Evolutionary conservation across 1,139 yeast genomes (phyloP).

Genomic region (Hansenula lynferdii): DNA sequence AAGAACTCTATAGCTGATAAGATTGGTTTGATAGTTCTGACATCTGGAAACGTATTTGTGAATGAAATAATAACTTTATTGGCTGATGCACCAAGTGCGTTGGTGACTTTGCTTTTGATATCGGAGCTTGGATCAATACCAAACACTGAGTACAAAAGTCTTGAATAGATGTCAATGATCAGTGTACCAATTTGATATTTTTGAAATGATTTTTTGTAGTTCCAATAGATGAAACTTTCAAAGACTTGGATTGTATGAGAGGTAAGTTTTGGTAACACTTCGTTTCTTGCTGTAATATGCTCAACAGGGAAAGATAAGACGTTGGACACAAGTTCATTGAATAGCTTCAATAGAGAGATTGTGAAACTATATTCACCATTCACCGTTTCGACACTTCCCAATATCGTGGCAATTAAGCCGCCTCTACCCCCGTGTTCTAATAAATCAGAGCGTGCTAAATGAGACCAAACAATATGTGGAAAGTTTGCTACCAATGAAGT

Average conservation of each 20-base stretch:
- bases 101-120: constrained; percentile 40
- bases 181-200: constrained; percentile 58
- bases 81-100: constrained; percentile 47
- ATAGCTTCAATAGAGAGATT: constrained; percentile 49
- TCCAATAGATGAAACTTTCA: constrained; percentile 73
- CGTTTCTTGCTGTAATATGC: constrained; percentile 42
- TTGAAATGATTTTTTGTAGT: constrained; percentile 51
- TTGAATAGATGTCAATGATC: constrained; percentile 51
- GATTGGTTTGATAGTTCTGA: constrained; percentile 56
- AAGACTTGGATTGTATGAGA: constrained; percentile 59
- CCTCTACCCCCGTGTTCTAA: constrained; percentile 65
- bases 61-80: constrained; percentile 50
- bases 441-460: constrained; percentile 60
- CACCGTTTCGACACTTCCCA: constrained; percentile 73
- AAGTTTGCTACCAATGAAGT: constrained; percentile 41
- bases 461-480: constrained; percentile 77
- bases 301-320: constrained; percentile 40
- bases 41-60: constrained; percentile 45
- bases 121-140: constrained; percentile 45
- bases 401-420: constrained; percentile 56
- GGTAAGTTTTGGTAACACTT: constrained; percentile 51
- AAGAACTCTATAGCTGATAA: constrained; percentile 46
- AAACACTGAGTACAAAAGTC: constrained; percentile 49
- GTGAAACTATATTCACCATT: constrained; percentile 66
- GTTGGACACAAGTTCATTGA: constrained; percentile 48